Conservation (phyloP, 345 rosid species). For the Euphorbia lathyris region DNA sequence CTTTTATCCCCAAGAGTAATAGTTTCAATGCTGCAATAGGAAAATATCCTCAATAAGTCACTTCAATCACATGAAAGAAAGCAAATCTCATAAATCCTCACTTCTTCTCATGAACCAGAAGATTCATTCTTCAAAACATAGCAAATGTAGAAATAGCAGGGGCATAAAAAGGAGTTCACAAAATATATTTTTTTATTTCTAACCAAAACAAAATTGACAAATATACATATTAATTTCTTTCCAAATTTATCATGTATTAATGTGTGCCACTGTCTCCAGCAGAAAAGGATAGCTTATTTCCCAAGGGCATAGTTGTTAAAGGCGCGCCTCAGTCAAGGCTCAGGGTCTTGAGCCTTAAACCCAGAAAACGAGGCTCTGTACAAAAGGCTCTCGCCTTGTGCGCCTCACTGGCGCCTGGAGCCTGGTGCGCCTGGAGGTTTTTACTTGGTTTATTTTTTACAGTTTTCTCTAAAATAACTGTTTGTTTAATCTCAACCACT, state of each 20-base stretch:
- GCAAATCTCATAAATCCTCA: not conserved
- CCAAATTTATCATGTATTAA: not conserved
- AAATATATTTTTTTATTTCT: not conserved
- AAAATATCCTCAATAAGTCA: conserved; percentile 16
- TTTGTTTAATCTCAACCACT: no score
- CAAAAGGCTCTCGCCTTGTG: no score
- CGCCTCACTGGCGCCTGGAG: no score
- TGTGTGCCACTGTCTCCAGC: not conserved
- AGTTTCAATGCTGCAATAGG: conserved; percentile 80
- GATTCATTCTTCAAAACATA: not conserved
- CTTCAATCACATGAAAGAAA: not conserved
- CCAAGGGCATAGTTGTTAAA: no score
- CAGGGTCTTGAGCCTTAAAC: no score
- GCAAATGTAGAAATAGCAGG: not conserved
- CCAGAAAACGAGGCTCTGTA: no score
- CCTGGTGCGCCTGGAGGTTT: no score
- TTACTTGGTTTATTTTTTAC: no score
- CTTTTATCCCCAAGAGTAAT: conserved; percentile 96
- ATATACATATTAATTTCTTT: not conserved
- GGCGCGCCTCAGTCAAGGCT: no score
- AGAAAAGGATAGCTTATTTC: not conserved
- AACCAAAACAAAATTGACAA: not conserved
- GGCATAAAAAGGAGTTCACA: not conserved
- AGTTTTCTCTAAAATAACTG: no score
- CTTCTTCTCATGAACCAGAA: not conserved